Percentiles rank a stretch among this genome's conserved stretches.
Evolutionary conservation across 768 basidiomycete genomes (phyloP).

Genomic region (Clavaria fumosa): DNA sequence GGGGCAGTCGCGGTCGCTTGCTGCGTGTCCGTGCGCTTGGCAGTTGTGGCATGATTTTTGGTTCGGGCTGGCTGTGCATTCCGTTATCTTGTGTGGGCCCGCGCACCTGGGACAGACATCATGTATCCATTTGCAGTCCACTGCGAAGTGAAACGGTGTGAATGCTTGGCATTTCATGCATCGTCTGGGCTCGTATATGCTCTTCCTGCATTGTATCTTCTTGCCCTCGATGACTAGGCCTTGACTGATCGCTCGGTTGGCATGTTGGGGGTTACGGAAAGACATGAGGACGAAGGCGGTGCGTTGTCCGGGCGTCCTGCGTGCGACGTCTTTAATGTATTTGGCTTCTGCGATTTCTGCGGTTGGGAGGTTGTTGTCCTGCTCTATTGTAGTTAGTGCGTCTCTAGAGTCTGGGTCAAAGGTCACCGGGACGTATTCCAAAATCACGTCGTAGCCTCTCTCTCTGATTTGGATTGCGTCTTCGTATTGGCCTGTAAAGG

Average conservation of each 20-base stretch:
- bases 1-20: background rate
- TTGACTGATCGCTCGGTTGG: background rate
- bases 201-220: background rate
- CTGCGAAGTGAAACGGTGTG: background rate
- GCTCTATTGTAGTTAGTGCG: background rate
- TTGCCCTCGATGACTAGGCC: background rate
- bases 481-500: background rate
- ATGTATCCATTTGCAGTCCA: background rate
- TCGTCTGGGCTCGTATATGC: background rate
- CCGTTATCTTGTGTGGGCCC: background rate
- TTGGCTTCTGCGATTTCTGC: background rate
- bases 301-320: background rate
- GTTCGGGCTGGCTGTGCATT: background rate
- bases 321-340: background rate
- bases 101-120: background rate
- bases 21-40: background rate
- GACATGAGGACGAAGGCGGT: background rate
- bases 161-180: background rate
- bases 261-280: background rate
- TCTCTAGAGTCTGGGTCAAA: background rate
- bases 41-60: background rate
- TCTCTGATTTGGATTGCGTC: background rate
- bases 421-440: background rate
- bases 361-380: background rate
- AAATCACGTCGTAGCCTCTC: background rate